These are phyloP conservation scores for Psilocybe mexicana DNA, from an alignment of 1,284 basidiomycete genomes.

Conservation along the genomic window DNA sequence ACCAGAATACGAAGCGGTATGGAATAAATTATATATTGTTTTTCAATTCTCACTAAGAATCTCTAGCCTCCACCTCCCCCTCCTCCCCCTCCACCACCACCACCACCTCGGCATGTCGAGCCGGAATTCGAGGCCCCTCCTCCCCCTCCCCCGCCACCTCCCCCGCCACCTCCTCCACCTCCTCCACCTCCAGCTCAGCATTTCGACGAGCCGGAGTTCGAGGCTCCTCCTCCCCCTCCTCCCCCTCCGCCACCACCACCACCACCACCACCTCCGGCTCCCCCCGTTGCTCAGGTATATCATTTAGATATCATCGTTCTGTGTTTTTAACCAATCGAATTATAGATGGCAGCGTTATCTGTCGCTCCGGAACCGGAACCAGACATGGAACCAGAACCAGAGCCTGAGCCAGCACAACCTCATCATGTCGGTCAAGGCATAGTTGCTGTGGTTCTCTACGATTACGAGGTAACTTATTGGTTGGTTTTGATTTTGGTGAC, in stretches of 20 bases:
- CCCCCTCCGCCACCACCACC: constrained; percentile 36
- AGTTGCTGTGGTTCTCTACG: constrained; percentile 69
- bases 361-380: constrained; percentile 36
- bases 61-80: no score
- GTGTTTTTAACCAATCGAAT: not conserved
- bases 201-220: constrained; percentile 17
- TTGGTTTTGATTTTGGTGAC: not conserved
- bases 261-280: constrained; percentile 34
- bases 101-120: no score
- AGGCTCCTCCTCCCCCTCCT: constrained; percentile 35
- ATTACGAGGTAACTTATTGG: constrained; percentile 62
- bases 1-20: constrained; percentile 31
- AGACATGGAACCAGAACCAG: constrained; percentile 31
- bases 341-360: constrained; percentile 40
- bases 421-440: constrained; percentile 48
- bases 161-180: constrained; percentile 31
- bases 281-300: constrained; percentile 37
- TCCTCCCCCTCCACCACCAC: no score
- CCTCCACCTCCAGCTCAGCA: constrained; percentile 24
- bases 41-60: constrained; percentile 15
- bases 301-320: not conserved
- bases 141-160: constrained; percentile 35
- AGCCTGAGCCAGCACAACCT: constrained; percentile 36
- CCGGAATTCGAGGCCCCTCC: constrained; percentile 9
- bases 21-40: constrained; percentile 14